Conservation (phyloP, 2,329 filamentous ascomycete species). For the Biscogniauxia sp. region DNA sequence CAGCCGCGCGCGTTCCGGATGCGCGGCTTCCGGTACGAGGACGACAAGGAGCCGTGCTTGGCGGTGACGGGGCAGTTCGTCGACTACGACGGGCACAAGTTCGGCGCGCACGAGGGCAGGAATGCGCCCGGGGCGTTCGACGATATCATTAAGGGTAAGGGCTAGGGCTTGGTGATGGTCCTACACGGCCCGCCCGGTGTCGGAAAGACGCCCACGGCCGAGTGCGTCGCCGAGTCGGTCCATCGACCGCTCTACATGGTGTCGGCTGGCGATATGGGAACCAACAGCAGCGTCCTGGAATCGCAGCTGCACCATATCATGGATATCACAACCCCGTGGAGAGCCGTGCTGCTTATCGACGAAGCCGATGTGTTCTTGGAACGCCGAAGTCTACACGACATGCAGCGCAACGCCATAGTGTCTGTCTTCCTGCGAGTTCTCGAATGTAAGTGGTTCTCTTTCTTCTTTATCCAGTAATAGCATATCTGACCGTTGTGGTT, state of each 20-base stretch:
- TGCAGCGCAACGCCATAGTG: conserved; percentile 23
- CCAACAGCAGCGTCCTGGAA: not conserved
- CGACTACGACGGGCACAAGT: conserved; percentile 34
- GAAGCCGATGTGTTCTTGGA: conserved; percentile 37
- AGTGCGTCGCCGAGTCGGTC: conserved; percentile 38
- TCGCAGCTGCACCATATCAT: conserved; percentile 25
- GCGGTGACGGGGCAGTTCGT: conserved; percentile 25
- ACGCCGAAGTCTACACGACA: conserved; percentile 26
- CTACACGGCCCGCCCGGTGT: conserved; percentile 46
- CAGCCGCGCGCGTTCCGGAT: conserved; percentile 29
- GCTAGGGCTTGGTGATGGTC: conserved; percentile 44
- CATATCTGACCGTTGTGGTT: not conserved
- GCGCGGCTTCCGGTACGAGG: conserved; percentile 26
- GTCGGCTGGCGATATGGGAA: conserved; percentile 31
- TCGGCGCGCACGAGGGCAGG: conserved; percentile 24
- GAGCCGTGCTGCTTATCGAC: conserved; percentile 35
- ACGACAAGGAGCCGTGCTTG: conserved; percentile 22
- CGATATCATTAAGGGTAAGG: conserved; percentile 23
- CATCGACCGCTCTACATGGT: conserved; percentile 35
- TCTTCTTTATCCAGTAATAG: not conserved
- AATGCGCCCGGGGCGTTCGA: conserved; percentile 12
- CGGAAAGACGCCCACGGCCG: conserved; percentile 40
- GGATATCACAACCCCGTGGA: conserved; percentile 42
- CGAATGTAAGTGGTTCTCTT: conserved; percentile 7
- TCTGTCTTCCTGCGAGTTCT: conserved; percentile 25